These are phyloP conservation scores for Tricholoma terreum DNA, from an alignment of 768 basidiomycete genomes.

Conservation along the genomic window DNA sequence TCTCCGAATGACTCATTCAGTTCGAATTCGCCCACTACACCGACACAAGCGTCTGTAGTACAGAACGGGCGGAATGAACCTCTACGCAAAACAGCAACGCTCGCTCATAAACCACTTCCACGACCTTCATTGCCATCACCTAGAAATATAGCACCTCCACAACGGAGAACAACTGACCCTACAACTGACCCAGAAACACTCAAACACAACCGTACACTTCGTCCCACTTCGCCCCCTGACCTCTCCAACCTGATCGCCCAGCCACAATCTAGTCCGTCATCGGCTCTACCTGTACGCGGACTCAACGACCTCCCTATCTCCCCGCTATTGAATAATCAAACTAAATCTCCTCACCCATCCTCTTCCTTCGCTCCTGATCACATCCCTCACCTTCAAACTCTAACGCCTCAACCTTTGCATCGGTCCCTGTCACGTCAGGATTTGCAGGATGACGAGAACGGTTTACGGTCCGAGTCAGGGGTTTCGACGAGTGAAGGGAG, in stretches of 20 bases:
- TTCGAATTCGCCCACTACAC: constrained; percentile 1
- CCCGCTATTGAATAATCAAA: not conserved
- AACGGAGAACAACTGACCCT: not conserved
- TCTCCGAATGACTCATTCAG: not conserved
- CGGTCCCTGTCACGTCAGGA: constrained; percentile 10
- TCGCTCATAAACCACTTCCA: constrained; percentile 6
- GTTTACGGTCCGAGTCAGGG: constrained; percentile 5
- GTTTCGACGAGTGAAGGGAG: constrained; percentile 6
- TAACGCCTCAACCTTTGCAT: constrained; percentile 6
- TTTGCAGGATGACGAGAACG: constrained; percentile 1
- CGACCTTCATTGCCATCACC: constrained; percentile 1
- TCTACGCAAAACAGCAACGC: constrained; percentile 4
- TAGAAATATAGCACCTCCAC: not conserved
- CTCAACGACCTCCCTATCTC: not conserved
- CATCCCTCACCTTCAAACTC: constrained; percentile 3
- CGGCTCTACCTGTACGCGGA: not conserved
- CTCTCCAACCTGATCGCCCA: not conserved
- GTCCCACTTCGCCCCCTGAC: constrained; percentile 3
- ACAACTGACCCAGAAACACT: not conserved
- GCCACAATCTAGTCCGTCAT: not conserved
- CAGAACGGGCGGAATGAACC: not conserved
- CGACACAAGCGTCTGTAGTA: constrained; percentile 14
- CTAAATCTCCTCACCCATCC: not conserved
- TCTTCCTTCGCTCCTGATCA: constrained; percentile 5
- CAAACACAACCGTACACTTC: not conserved